Base-by-base conservation (phyloP, 2,329 filamentous ascomycete genomes). In the Aureobasidium pullulans region DNA sequence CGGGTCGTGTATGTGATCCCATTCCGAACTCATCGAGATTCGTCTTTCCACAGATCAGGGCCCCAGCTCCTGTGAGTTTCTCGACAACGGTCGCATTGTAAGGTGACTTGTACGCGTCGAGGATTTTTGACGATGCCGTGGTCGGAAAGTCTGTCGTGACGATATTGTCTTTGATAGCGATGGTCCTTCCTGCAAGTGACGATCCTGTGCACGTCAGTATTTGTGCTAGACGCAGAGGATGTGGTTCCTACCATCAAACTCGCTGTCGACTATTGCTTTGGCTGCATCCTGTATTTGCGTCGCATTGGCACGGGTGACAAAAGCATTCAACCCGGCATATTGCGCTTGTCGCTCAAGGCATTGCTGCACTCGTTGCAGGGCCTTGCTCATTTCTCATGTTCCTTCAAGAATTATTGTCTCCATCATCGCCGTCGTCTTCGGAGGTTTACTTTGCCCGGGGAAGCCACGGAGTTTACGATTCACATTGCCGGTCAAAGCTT, bases 21-120 rank as follows among this genome's bases (percentile, higher is more conserved):
- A 96, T 96, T 31, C 92, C 91, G 70, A 96, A 96, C 70, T 96
- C 94, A 74, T 97, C 94, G 79, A 97, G 85, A 70, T 96, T 96
- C 2, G 90, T 92, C 73, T 96, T 96, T 6, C 87, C 88, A 1
- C 85, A 79, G 1, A 93, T 71, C 6, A 81, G 71, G 6, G 84
- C 85, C 43, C 87, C 88, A 5, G 81, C 79, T 31, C 76, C 70
- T 59, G 82, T 81, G 36, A 96, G 79, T 66, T 86, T 82, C 54
- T 79, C 75, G 36, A 95, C 84, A 16, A 96, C 85, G 8, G 89
- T 93, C 16, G 93, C 90, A 70, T 92, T 84, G 72, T 88, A 93
- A 4, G 92, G 89, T 62, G 88, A 90, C 37, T 72, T 76, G 72
- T 92, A 89, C 62, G 77, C 78, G 32, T 67, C 66, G 42, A 97